Percentiles rank a stretch among this genome's conserved stretches.
These are phyloP conservation scores for Trametes cingulata DNA, from an alignment of 768 basidiomycete genomes.

Conservation along the genomic window DNA sequence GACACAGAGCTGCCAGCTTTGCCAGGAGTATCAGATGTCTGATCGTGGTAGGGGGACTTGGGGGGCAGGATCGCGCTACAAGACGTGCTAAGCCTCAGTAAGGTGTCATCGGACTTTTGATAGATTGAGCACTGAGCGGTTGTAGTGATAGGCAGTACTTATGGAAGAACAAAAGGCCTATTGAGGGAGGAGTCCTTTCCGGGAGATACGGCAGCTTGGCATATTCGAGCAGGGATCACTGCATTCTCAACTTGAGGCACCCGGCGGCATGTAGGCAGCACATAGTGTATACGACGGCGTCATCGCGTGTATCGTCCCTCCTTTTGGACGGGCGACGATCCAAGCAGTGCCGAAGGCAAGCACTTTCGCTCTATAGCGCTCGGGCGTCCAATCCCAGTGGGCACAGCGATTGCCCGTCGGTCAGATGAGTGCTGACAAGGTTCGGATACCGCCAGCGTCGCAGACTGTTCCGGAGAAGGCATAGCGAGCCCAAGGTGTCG, in stretches of 20 bases:
- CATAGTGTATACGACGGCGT: not conserved
- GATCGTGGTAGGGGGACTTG: not conserved
- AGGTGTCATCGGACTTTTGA: no score
- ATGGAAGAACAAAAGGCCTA: no score
- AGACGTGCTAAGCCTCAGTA: not conserved
- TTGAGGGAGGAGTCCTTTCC: no score
- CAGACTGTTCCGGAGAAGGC: not conserved
- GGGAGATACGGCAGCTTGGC: no score
- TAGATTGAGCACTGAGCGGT: no score
- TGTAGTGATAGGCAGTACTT: no score
- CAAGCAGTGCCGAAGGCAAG: not conserved
- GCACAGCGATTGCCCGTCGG: no score
- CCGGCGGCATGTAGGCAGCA: slow-evolving; percentile 17
- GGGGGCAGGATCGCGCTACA: not conserved
- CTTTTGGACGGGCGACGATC: slow-evolving; percentile 9
- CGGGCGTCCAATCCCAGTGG: not conserved
- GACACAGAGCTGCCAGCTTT: not conserved
- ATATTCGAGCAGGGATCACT: no score
- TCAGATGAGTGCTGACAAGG: not conserved
- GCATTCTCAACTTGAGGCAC: slow-evolving; percentile 3
- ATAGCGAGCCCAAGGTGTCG: not conserved
- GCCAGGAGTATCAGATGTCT: not conserved
- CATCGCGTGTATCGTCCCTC: not conserved
- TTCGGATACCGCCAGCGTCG: not conserved
- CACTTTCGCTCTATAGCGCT: not conserved